Conservation (phyloP, 371 early-diverging fungal species). For the Circinella umbellata region DNA sequence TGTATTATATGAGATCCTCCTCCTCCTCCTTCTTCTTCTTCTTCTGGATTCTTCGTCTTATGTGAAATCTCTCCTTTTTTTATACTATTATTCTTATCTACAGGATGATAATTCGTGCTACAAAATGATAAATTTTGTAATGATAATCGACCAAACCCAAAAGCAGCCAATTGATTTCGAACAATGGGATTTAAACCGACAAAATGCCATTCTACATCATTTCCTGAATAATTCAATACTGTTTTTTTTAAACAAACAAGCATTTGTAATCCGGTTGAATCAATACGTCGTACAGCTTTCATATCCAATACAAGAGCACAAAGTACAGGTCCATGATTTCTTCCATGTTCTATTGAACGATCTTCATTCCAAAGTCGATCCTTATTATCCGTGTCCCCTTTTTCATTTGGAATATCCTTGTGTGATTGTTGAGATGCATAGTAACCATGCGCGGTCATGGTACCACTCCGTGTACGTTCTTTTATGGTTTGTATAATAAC, state of each 20-base stretch:
- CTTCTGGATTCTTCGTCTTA: too few species aligned
- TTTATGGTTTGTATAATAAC: slow-evolving; percentile 13
- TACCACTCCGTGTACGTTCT: slow-evolving; percentile 8
- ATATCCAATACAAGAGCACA: slow-evolving; percentile 78
- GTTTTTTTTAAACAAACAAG: slow-evolving; percentile 52
- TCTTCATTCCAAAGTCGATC: slow-evolving; percentile 18
- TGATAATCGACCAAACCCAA: slow-evolving; percentile 19
- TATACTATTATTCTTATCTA: too few species aligned
- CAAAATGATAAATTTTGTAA: slow-evolving; percentile 4
- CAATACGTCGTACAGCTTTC: slow-evolving; percentile 70
- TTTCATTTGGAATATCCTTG: neutral
- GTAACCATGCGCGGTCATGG: neutral
- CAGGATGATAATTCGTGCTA: neutral
- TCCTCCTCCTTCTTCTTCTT: too few species aligned
- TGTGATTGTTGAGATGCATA: neutral
- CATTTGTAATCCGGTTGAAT: slow-evolving; percentile 75
- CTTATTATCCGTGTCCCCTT: neutral
- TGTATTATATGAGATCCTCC: neutral
- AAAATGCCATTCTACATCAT: slow-evolving; percentile 33
- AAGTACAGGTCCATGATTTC: slow-evolving; percentile 48
- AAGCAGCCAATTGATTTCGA: slow-evolving; percentile 11
- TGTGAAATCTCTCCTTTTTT: neutral
- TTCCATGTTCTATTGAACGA: neutral
- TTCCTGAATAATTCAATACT: slow-evolving; percentile 33
- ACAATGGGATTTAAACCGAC: slow-evolving; percentile 6